Evolutionary conservation across 495 filamentous ascomycete species (phyloP), one percentile per base, ranked within the genome.

Genomic region (Penicillium chermesinum): DNA sequence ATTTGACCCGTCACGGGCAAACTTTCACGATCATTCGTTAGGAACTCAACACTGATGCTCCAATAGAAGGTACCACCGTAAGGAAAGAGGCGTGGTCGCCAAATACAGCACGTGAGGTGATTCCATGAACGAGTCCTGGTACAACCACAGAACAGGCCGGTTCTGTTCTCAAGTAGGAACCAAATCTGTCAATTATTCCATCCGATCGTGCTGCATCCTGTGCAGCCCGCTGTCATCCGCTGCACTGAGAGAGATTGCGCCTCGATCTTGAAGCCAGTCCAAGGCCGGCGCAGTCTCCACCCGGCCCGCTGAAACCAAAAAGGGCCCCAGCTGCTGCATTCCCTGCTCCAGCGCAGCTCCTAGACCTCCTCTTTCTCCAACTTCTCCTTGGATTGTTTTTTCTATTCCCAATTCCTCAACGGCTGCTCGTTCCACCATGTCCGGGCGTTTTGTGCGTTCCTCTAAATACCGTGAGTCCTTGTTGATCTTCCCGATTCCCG

Each of bases 381-480:
- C 43, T 49, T 39, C 51, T 46, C 53, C 55, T 60, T 45, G 39
- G 40, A 30, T 19, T 40, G 46, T 34, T 49, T 30, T 35, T 45
- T 44, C 30, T 41, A 14, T 58, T 35, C 27, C 34, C 36, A 34
- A 44, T 36, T 36, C 20, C 17, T 35, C 9, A 7, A 34, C 42
- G 42, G 42, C 43, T 52, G 25, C 40, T 52, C 48, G 49, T 48
- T 40, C 34, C 18, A 63, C 20, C 46, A 98, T 98, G 93, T 83
- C 91, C 65, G 90, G 90, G 65, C 89, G 93, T 68, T 98, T 98
- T 72, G 94, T 97, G 69, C 85, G 93, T 73, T 85, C 89, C 67
- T 96, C 91, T 60, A 98, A 98, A 71, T 98, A 96, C 75, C 89
- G 94, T 96, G 75, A 77, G 91, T 78, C 40, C 38, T n/a, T 17